Percentiles rank a stretch among this genome's conserved stretches.
Evolutionary conservation across 2,329 filamentous ascomycete species (phyloP).

Genomic region (Penicillium sp.): DNA sequence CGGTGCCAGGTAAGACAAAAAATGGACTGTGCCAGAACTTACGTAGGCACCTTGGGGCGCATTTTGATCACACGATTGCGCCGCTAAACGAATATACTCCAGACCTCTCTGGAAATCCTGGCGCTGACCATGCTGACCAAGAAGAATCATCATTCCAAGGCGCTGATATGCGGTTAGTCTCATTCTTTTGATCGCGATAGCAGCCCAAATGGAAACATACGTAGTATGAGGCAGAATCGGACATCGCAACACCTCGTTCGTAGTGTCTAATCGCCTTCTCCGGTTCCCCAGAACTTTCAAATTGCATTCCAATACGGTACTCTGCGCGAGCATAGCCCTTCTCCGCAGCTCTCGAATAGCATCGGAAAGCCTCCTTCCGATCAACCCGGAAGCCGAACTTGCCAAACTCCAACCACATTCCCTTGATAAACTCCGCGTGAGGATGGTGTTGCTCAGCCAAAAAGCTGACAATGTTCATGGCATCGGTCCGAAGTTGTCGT

Average conservation of each 20-base stretch:
- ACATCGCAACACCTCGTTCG: conserved; percentile 74
- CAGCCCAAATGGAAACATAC: conserved; percentile 38
- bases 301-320: conserved; percentile 98
- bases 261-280: conserved; percentile 92
- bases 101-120: conserved; percentile 80
- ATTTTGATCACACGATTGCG: conserved; percentile 90
- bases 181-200: not conserved
- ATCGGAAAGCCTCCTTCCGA: conserved; percentile 90
- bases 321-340: conserved; percentile 86
- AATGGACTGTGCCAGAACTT: conserved; percentile 20
- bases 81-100: conserved; percentile 80
- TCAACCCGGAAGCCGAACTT: conserved; percentile 90
- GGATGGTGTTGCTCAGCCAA: conserved; percentile 90
- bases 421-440: conserved; percentile 89
- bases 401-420: conserved; percentile 98
- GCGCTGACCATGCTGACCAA: conserved; percentile 88
- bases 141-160: conserved; percentile 94
- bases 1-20: not conserved
- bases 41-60: conserved; percentile 92
- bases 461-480: conserved; percentile 89
- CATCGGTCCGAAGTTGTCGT: conserved; percentile 84
- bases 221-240: conserved; percentile 85
- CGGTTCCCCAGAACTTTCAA: conserved; percentile 91
- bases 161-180: conserved; percentile 58
- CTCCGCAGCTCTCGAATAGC: conserved; percentile 83